phyloP scores from a whole-genome alignment of 352 stramenopile genomes.

The Elongisporangium anandrum region DNA sequence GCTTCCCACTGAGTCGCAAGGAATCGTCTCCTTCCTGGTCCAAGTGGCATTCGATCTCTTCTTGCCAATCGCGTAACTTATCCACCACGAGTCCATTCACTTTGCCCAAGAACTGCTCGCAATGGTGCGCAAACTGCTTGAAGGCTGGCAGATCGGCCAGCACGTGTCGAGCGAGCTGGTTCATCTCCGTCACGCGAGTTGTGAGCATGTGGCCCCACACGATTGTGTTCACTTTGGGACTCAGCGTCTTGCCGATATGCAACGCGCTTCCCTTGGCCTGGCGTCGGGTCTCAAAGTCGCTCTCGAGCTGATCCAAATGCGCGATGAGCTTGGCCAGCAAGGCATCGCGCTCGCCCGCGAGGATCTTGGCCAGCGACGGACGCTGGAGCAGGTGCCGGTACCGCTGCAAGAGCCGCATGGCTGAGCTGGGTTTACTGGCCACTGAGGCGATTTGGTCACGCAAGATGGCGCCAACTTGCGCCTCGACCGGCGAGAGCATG shows the following conservation, averaged over 20 bases:
- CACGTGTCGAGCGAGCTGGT: slow-evolving; percentile 38
- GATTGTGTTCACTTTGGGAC: slow-evolving; percentile 77
- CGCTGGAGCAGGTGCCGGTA: slow-evolving; percentile 83
- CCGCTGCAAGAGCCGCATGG: slow-evolving; percentile 80
- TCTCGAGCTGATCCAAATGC: slow-evolving; percentile 85
- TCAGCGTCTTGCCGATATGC: slow-evolving; percentile 82
- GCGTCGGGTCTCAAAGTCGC: slow-evolving; percentile 71
- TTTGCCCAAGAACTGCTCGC: slow-evolving; percentile 45
- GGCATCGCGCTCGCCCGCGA: slow-evolving; percentile 84
- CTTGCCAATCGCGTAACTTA: slow-evolving; percentile 85
- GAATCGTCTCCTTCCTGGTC: slow-evolving; percentile 54
- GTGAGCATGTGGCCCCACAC: slow-evolving; percentile 79
- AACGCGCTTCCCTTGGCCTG: slow-evolving; percentile 23
- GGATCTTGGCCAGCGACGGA: slow-evolving; percentile 61
- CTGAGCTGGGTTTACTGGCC: slow-evolving; percentile 47
- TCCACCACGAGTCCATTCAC: slow-evolving; percentile 67
- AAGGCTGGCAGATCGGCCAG: slow-evolving; percentile 68
- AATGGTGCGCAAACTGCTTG: slow-evolving; percentile 39
- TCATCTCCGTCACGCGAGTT: slow-evolving; percentile 54
- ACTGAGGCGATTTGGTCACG: slow-evolving; percentile 67
- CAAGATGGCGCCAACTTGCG: slow-evolving; percentile 76
- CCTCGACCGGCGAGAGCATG: slow-evolving; percentile 77
- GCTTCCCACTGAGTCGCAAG: slow-evolving; percentile 71
- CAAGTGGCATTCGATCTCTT: slow-evolving; percentile 64
- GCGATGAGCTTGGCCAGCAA: slow-evolving; percentile 83